These are phyloP conservation scores for Diutina sp. DNA, from an alignment of 1,139 yeast species.

Conservation along the genomic window DNA sequence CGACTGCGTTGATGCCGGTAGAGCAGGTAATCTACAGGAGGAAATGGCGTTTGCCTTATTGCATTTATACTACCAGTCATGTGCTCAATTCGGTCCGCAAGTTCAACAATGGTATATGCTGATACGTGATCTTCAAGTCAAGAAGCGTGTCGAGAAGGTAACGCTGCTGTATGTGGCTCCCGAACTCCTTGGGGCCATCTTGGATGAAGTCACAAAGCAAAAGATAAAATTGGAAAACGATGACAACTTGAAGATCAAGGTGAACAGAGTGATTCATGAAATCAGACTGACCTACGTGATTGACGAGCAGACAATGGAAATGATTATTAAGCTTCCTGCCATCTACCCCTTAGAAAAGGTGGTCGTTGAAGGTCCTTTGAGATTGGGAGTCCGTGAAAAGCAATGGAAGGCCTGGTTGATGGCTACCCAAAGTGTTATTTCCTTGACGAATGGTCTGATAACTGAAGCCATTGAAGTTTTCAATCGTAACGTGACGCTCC, in stretches of 20 bases:
- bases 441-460: conserved; percentile 68
- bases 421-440: conserved; percentile 73
- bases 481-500: conserved; percentile 66
- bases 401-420: conserved; percentile 95
- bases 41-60: conserved; percentile 28
- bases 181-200: conserved; percentile 41
- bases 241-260: conserved; percentile 48
- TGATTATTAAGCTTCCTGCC: conserved; percentile 58
- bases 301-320: conserved; percentile 82
- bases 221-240: conserved; percentile 17
- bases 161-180: conserved; percentile 55
- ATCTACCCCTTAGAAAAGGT: conserved; percentile 68
- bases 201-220: conserved; percentile 28
- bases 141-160: conserved; percentile 47
- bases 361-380: conserved; percentile 59
- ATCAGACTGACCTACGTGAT: conserved; percentile 63
- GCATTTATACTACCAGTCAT: conserved; percentile 44
- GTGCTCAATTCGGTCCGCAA: conserved; percentile 51
- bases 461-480: conserved; percentile 74
- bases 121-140: conserved; percentile 43
- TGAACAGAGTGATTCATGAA: conserved; percentile 53
- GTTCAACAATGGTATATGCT: conserved; percentile 64
- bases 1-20: conserved; percentile 6
- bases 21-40: conserved; percentile 5
- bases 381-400: conserved; percentile 83